Evolutionary conservation across 2,329 filamentous ascomycete species (phyloP).

Genomic region (Setomelanomma holmii): DNA sequence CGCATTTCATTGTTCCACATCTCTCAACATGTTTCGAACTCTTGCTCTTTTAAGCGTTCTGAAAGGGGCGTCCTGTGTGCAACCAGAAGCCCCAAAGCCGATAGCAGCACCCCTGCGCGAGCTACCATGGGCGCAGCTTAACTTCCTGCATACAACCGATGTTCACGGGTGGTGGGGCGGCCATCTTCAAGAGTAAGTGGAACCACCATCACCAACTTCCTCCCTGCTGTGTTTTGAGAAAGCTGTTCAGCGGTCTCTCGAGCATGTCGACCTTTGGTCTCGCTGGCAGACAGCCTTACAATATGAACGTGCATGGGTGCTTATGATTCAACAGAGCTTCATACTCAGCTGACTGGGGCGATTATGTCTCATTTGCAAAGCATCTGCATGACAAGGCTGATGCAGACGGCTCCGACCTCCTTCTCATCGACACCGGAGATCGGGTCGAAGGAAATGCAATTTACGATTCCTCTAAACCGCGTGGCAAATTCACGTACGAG

Average conservation of each 20-base stretch:
- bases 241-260: too few relatives aligned
- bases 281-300: too few relatives aligned
- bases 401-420: slow-evolving; percentile 77
- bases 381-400: slow-evolving; percentile 83
- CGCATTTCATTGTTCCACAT: background rate
- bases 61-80: slow-evolving; percentile 61
- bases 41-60: slow-evolving; percentile 25
- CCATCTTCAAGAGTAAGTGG: slow-evolving; percentile 83
- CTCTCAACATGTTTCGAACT: slow-evolving; percentile 25
- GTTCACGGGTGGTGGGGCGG: slow-evolving; percentile 96
- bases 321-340: slow-evolving; percentile 66
- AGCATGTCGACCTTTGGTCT: too few relatives aligned
- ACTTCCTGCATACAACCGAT: slow-evolving; percentile 88
- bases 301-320: background rate
- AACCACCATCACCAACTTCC: slow-evolving; percentile 1
- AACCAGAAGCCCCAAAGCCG: slow-evolving; percentile 81
- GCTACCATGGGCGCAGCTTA: slow-evolving; percentile 90
- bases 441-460: slow-evolving; percentile 93
- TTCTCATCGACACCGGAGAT: slow-evolving; percentile 96
- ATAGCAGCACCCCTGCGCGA: slow-evolving; percentile 82
- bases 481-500: slow-evolving; percentile 86
- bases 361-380: slow-evolving; percentile 91
- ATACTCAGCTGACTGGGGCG: slow-evolving; percentile 96
- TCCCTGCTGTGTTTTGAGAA: background rate
- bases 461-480: slow-evolving; percentile 87